Evolutionary conservation across 148 eudicot genomes (phyloP).

Genomic region (Rhododendron griersonianum): DNA sequence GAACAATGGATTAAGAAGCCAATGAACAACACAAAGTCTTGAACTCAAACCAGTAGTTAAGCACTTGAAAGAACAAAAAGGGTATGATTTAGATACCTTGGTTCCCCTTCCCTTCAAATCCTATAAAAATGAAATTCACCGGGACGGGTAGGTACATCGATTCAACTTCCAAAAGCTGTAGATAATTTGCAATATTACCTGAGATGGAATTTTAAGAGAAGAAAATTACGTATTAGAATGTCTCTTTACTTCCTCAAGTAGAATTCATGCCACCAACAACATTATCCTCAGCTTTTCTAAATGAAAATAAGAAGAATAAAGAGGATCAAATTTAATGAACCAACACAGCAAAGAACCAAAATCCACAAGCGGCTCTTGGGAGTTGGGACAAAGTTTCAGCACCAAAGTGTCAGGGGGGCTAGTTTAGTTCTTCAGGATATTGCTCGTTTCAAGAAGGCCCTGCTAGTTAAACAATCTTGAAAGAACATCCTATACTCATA

Average conservation of each 20-base stretch:
- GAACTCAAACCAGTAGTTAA: constrained; percentile 10
- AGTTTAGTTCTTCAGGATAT: background rate
- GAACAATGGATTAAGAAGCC: background rate
- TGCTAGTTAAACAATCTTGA: background rate
- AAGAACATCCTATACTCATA: background rate
- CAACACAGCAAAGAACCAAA: background rate
- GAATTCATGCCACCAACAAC: background rate
- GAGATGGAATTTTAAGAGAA: constrained; percentile 16
- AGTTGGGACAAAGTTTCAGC: background rate
- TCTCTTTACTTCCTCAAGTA: background rate
- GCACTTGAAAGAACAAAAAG: background rate
- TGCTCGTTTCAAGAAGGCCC: background rate
- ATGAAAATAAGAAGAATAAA: background rate
- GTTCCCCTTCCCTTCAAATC: constrained; percentile 93
- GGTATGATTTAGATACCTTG: constrained; percentile 42
- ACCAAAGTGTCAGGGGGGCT: background rate
- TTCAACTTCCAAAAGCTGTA: constrained; percentile 90
- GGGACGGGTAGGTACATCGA: constrained; percentile 87
- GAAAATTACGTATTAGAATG: constrained; percentile 4
- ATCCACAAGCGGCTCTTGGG: background rate
- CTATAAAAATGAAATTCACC: constrained; percentile 83
- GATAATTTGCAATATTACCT: constrained; percentile 79
- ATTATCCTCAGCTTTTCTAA: background rate
- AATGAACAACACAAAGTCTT: background rate
- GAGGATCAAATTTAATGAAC: background rate